Evolutionary conservation across 768 basidiomycete genomes (phyloP).

Genomic region (Rhodotorula toruloides): DNA sequence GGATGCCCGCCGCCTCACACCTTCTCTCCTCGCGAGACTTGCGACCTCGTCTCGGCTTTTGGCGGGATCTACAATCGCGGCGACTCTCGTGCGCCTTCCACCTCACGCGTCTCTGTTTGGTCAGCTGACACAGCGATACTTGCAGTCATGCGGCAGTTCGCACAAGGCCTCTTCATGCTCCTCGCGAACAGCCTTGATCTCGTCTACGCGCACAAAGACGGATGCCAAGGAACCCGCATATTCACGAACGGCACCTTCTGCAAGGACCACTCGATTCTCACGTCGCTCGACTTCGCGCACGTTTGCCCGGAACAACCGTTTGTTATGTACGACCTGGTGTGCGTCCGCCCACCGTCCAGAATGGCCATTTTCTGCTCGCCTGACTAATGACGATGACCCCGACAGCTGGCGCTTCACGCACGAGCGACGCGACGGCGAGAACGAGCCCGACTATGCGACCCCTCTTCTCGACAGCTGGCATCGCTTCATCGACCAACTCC

Average conservation of each 20-base stretch:
- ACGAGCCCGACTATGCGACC: not conserved
- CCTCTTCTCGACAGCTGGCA: not conserved
- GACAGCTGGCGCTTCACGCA: not conserved
- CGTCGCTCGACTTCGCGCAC: not conserved
- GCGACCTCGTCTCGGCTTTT: conserved; percentile 3
- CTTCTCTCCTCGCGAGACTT: conserved; percentile 1
- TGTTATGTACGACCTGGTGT: conserved; percentile 6
- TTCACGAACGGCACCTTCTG: not conserved
- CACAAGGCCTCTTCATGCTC: conserved; percentile 9
- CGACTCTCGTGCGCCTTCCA: not conserved
- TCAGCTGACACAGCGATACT: not conserved
- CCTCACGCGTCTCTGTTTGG: not conserved
- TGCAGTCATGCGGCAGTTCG: conserved; percentile 8
- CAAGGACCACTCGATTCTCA: not conserved
- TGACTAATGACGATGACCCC: too few relatives aligned
- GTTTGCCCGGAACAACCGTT: not conserved
- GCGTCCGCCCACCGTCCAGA: not conserved
- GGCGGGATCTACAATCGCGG: not conserved
- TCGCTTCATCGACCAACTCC: not conserved
- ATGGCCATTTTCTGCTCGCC: not conserved
- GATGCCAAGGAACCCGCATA: not conserved
- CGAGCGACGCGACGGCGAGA: too few relatives aligned
- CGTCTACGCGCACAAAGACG: not conserved
- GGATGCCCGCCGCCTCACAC: conserved; percentile 3
- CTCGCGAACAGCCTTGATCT: not conserved